A percentile compares a stretch with the other conserved stretches of the same genome.
Evolutionary conservation across 2,329 filamentous ascomycete genomes (phyloP).

Genomic region (Fusarium sterilihyphosum): DNA sequence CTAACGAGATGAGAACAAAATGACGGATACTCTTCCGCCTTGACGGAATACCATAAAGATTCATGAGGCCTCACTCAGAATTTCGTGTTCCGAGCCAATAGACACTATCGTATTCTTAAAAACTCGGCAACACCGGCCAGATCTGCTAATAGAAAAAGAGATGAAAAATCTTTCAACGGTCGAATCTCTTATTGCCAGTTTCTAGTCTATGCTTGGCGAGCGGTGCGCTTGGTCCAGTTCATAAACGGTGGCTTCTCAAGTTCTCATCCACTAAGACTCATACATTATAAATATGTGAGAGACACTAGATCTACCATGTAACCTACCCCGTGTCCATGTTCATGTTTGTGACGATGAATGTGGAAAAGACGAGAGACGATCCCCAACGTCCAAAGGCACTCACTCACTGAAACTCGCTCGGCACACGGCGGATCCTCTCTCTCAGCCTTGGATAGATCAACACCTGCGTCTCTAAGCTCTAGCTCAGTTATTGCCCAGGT

Average conservation of each 20-base stretch:
- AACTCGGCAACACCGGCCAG: background rate
- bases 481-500: background rate
- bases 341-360: background rate
- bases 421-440: background rate
- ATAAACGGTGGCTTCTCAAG: background rate
- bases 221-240: conserved; percentile 1
- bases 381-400: background rate
- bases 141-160: background rate
- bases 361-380: background rate
- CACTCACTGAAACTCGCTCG: conserved; percentile 6
- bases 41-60: background rate
- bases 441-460: conserved; percentile 8
- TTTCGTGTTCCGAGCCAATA: background rate
- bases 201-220: conserved; percentile 3
- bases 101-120: background rate
- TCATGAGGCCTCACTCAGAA: background rate
- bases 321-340: conserved; percentile 12
- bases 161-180: conserved; percentile 10
- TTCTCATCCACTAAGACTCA: background rate
- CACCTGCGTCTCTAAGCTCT: background rate
- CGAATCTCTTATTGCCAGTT: background rate
- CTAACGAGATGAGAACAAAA: conserved; percentile 10
- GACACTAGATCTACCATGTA: conserved; percentile 8
- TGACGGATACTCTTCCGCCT: conserved; percentile 12
- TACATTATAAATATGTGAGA: background rate